Base-by-base conservation (phyloP, 2,329 filamentous ascomycete genomes). In the Coleophoma cylindrospora region DNA sequence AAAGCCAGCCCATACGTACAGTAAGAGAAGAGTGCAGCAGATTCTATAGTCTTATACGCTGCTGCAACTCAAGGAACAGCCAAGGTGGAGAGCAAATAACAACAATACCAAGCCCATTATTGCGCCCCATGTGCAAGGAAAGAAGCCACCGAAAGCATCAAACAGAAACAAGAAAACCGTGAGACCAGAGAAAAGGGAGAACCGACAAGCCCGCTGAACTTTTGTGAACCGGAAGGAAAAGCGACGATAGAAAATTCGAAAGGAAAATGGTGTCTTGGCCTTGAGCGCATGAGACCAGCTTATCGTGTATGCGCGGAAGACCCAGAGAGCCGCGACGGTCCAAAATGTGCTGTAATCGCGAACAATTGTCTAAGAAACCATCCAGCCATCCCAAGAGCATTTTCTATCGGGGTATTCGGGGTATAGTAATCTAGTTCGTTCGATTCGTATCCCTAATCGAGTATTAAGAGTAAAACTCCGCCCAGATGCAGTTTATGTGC, bases 341-440 rank as follows among this genome's bases (percentile, higher is more conserved):
- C 27, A 27, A 7, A 10, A 27, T 27, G 27, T 27, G 27, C 27
- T 27, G 27, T 10, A 27, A 27, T 27, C 27, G 27, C 27, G 27
- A 27, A 27, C 27, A 27, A 27, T 8, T 27, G 6, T 44, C 32
- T 27, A 32, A 44, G 32, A 32, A 44, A 44, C 41, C 41, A 44
- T 44, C 41, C 41, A 44, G 21, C 41, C 41, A 44, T 15, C 41
- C 41, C 41, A 44, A 14, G 41, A 44, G 41, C 14, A n/a, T n/a
- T 27, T 21, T 44, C 41, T 44, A 44, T 44, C 41, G 41, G 41
- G 41, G 41, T 44, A 44, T 44, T 27, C 41, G 17, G 41, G 41
- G 41, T 27, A 33, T 44, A 44, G 19, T 32, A 12, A 32, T 27
- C 32, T 44, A 27, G 21, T 15, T 44, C 21, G 27, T 27, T 44